phyloP scores from a whole-genome alignment of 768 basidiomycete species.

The Leccinum subtestaceum region DNA sequence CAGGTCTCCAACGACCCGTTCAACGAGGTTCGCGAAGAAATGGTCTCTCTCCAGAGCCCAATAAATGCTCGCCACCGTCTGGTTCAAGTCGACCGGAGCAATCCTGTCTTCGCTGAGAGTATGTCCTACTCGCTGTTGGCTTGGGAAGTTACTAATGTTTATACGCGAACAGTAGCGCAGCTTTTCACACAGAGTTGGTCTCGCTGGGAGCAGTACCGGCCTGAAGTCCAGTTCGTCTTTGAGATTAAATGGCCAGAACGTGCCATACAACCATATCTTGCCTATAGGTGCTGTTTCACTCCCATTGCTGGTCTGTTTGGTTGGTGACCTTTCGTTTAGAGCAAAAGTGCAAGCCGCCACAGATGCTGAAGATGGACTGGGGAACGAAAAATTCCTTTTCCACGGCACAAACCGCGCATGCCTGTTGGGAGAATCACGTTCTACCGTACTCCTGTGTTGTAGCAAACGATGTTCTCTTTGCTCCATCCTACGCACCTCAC shows the following conservation, averaged over 20 bases:
- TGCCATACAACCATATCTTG: constrained; percentile 10
- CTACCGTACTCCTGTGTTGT: constrained; percentile 5
- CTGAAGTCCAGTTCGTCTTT: constrained; percentile 13
- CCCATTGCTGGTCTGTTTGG: not conserved
- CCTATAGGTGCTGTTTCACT: constrained; percentile 5
- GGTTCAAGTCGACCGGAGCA: constrained; percentile 6
- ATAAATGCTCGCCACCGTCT: constrained; percentile 7
- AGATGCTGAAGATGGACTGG: constrained; percentile 3
- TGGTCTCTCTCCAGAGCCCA: constrained; percentile 1
- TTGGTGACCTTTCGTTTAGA: constrained; percentile 1
- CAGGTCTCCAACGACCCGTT: not conserved
- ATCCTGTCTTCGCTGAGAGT: constrained; percentile 10
- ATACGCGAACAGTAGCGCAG: constrained; percentile 3
- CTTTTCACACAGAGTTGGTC: constrained; percentile 10
- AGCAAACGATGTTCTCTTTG: constrained; percentile 13
- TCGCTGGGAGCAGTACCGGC: constrained; percentile 9
- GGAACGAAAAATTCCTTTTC: constrained; percentile 13
- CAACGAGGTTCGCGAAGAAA: not conserved
- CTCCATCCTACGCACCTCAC: constrained; percentile 12
- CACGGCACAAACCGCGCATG: constrained; percentile 17
- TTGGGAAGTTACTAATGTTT: not conserved
- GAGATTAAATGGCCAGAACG: constrained; percentile 11
- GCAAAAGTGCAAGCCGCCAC: constrained; percentile 6
- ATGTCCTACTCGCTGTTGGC: not conserved
- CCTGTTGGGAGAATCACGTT: constrained; percentile 13